Percentiles rank a stretch among this genome's conserved stretches.
phyloP scores from a whole-genome alignment of 345 rosid genomes.

The Camelina neglecta region DNA sequence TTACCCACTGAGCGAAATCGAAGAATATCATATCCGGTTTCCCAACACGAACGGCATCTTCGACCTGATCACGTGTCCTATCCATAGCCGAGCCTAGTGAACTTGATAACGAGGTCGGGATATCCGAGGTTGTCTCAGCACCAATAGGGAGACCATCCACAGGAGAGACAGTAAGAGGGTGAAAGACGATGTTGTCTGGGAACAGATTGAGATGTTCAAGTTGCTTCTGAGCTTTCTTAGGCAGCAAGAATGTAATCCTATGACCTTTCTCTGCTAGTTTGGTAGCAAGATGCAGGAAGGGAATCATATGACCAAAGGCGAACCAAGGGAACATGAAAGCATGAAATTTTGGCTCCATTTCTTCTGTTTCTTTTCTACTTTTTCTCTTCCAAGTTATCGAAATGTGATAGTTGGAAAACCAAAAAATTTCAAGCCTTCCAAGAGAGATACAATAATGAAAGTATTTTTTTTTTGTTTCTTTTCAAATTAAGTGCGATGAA shows the following conservation, averaged over 20 bases:
- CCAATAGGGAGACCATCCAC: slow-evolving; percentile 43
- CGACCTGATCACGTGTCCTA: slow-evolving; percentile 16
- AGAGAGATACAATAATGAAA: too few species aligned
- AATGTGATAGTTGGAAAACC: neutral
- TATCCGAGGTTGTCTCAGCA: slow-evolving; percentile 37
- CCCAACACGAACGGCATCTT: neutral
- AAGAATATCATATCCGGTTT: slow-evolving; percentile 37
- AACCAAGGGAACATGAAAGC: slow-evolving; percentile 60
- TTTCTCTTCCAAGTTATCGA: too few species aligned
- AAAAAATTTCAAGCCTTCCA: too few species aligned
- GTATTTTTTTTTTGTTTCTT: too few species aligned
- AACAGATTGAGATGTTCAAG: slow-evolving; percentile 41
- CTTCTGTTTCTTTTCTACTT: neutral
- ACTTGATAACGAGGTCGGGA: neutral
- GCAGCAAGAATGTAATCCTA: slow-evolving; percentile 46
- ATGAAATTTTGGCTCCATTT: slow-evolving; percentile 29
- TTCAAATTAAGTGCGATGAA: too few species aligned
- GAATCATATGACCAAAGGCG: slow-evolving; percentile 60
- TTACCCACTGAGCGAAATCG: slow-evolving; percentile 35
- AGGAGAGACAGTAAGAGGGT: slow-evolving; percentile 40
- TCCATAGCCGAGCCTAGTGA: neutral
- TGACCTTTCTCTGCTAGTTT: slow-evolving; percentile 44
- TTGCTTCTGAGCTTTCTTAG: slow-evolving; percentile 46
- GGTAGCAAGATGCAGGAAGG: slow-evolving; percentile 57
- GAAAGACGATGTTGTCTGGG: slow-evolving; percentile 48